Percentiles rank a stretch among this genome's conserved stretches.
These are phyloP conservation scores for Populus davidiana DNA, from an alignment of 345 rosid species.

Conservation along the genomic window DNA sequence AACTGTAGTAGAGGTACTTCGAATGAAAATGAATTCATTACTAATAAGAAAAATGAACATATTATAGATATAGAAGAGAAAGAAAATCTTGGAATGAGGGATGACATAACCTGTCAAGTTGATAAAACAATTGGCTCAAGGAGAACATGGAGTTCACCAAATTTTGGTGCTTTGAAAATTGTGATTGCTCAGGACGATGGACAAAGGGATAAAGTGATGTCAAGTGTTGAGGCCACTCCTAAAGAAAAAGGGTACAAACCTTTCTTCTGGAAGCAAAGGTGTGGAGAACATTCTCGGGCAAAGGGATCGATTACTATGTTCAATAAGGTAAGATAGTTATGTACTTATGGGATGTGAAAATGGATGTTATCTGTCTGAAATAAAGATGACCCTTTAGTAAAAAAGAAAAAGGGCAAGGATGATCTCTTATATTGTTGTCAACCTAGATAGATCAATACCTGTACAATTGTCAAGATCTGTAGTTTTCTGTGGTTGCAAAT, in stretches of 20 bases:
- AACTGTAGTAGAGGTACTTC: conserved; percentile 31
- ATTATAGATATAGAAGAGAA: conserved; percentile 41
- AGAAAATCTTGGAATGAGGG: conserved; percentile 34
- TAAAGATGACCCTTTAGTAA: not conserved
- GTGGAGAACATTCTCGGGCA: conserved; percentile 37
- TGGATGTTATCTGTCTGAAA: not conserved
- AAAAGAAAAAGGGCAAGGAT: not conserved
- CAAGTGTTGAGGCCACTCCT: conserved; percentile 53
- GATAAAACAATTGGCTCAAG: conserved; percentile 43
- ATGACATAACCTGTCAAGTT: conserved; percentile 27
- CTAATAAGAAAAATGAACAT: conserved; percentile 25
- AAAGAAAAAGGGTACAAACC: conserved; percentile 64
- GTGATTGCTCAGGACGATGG: conserved; percentile 41
- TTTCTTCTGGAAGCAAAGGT: conserved; percentile 52
- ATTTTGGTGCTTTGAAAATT: conserved; percentile 55
- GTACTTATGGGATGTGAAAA: not conserved
- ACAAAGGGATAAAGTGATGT: conserved; percentile 22
- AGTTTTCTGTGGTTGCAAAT: not conserved
- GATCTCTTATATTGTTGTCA: not conserved
- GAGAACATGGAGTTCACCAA: conserved; percentile 70
- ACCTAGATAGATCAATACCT: not conserved
- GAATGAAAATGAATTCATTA: conserved; percentile 23
- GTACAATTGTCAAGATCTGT: not conserved
- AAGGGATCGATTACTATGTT: conserved; percentile 33
- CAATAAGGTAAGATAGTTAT: conserved; percentile 42